Evolutionary conservation across 352 stramenopile genomes (phyloP).

Genomic region (Blastocystis sp.): DNA sequence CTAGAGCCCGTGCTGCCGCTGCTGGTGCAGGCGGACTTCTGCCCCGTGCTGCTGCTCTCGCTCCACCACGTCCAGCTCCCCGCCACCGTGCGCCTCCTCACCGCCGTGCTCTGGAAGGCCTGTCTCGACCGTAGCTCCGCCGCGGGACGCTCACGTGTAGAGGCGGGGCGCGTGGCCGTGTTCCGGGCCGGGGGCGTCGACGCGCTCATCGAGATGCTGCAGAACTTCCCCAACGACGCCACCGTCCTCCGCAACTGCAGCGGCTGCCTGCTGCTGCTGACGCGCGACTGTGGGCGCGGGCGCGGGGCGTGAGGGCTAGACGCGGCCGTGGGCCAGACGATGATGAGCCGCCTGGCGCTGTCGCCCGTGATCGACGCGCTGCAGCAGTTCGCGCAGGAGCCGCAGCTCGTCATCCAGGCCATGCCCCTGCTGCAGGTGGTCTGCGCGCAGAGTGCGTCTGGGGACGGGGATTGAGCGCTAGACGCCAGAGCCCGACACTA

Average conservation of each 20-base stretch:
- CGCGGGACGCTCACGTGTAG: background rate
- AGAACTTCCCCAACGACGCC: constrained; percentile 10
- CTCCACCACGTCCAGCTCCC: background rate
- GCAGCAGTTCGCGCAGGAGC: background rate
- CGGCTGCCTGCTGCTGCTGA: constrained; percentile 18
- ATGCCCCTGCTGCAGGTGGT: constrained; percentile 27
- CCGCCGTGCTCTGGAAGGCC: constrained; percentile 50
- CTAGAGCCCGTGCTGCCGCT: background rate
- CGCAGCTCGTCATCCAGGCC: background rate
- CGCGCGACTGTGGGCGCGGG: background rate
- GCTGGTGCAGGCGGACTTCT: constrained; percentile 17
- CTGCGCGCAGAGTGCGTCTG: background rate
- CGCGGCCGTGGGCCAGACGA: background rate
- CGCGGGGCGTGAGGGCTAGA: background rate
- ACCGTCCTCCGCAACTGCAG: constrained; percentile 22
- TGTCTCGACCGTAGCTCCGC: background rate
- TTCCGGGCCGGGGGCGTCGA: background rate
- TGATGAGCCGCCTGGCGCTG: constrained; percentile 25
- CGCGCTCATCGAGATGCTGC: background rate
- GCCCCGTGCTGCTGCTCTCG: background rate
- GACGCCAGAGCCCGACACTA: background rate
- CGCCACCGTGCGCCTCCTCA: constrained; percentile 5
- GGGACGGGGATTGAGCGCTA: background rate
- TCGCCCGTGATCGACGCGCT: constrained; percentile 30
- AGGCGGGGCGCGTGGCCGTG: background rate